Evolutionary conservation across 2,329 filamentous ascomycete genomes (phyloP), one percentile per base, ranked within the genome.

Genomic region (Alternaria burnsii): DNA sequence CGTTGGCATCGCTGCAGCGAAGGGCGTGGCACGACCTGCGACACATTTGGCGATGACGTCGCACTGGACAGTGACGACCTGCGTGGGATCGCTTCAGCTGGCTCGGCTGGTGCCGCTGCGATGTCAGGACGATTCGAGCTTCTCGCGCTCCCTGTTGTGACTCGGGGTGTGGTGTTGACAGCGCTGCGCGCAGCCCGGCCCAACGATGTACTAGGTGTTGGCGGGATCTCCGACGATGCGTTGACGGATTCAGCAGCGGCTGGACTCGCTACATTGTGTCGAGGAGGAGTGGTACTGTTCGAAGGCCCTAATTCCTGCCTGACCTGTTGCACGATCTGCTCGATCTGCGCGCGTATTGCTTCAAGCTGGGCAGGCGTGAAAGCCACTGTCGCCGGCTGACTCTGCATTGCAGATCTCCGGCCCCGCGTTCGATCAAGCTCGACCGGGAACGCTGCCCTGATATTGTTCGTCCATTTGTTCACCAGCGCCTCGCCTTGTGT

Each of bases 381-480:
- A 0, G 34, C 34, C 1, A 14, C 34, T 36, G 34, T n/a, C 34
- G 34, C 34, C 5, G 34, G 34, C 34, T 14, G 34, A n/a, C 32
- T 32, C 12, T 20, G 3, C 7, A 4, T n/a, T 0, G n/a, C 53
- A 40, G 26, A 14, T 16, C 9, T 10, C 18, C 5, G 3, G 20
- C 5, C 32, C 1, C 24, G 4, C 10, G 12, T 18, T 34, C 32
- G 12, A n/a, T 22, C 24, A 40, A 18, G n/a, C 18, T 5, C 24
- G 24, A 11, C 12, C 14, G 62, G 59, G 22, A 47, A 58, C 14
- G 50, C 57, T 40, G 44, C 61, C 58, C 42, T 28, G 16, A 65
- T 57, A 12, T 9, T 26, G 12, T 8, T 24, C 1, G 32, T 44
- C 62, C 63, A 65, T 20, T 38, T 41, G 4, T 48, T 18, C 2